Percentiles rank a stretch among this genome's conserved stretches.
phyloP scores from a whole-genome alignment of 495 filamentous ascomycete species.

The Terfezia claveryi region DNA sequence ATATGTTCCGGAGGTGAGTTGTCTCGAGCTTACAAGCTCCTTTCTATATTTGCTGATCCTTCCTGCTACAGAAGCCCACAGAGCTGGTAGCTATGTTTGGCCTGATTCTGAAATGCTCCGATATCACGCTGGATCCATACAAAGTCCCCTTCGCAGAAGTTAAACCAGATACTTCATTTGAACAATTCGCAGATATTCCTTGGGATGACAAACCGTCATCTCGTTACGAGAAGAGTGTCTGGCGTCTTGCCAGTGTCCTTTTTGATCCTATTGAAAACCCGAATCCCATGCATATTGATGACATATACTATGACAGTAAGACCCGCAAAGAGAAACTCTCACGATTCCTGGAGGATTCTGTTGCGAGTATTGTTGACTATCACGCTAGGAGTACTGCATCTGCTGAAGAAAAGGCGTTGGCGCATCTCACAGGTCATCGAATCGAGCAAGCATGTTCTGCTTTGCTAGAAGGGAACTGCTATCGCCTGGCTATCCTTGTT shows the following conservation, averaged over 20 bases:
- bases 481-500: constrained; percentile 61
- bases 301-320: constrained; percentile 18
- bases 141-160: constrained; percentile 29
- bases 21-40: not conserved
- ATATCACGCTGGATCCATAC: constrained; percentile 19
- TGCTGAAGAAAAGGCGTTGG: constrained; percentile 64
- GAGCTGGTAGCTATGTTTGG: no score
- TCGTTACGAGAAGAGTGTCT: constrained; percentile 38
- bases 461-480: constrained; percentile 48
- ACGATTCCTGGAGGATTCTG: constrained; percentile 39
- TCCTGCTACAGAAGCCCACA: not conserved
- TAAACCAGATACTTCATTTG: constrained; percentile 4
- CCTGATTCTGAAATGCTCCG: not conserved
- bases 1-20: not conserved
- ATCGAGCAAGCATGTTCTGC: constrained; percentile 60
- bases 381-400: constrained; percentile 30
- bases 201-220: constrained; percentile 12
- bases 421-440: constrained; percentile 52
- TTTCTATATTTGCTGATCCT: not conserved
- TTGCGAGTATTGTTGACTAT: constrained; percentile 31
- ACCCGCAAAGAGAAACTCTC: constrained; percentile 31
- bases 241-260: constrained; percentile 62
- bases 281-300: constrained; percentile 27
- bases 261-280: constrained; percentile 41
- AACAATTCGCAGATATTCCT: constrained; percentile 11